A percentile compares a stretch with the other conserved stretches of the same genome.
Conservation (phyloP, 129 eudicot species). For the Flaveria brownii region DNA sequence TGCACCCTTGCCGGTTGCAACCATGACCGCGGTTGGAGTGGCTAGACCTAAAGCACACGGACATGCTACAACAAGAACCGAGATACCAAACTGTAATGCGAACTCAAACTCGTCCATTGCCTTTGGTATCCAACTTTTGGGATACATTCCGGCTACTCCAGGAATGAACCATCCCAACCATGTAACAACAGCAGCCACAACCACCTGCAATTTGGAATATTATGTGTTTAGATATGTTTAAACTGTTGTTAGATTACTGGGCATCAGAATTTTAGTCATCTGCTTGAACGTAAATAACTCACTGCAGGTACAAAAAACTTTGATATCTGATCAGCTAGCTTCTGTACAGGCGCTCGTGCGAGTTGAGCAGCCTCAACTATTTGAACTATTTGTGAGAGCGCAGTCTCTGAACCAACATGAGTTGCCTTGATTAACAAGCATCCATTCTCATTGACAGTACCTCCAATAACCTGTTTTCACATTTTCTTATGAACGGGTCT, state of each 20-base stretch:
- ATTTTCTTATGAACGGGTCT: no score
- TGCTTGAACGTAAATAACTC: slow-evolving; percentile 35
- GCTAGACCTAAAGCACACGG: slow-evolving; percentile 99
- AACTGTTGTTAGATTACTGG: neutral
- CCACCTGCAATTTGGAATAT: slow-evolving; percentile 52
- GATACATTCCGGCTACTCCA: slow-evolving; percentile 76
- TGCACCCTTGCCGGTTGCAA: slow-evolving; percentile 99
- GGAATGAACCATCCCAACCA: slow-evolving; percentile 90
- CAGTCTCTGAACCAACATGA: slow-evolving; percentile 92
- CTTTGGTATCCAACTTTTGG: slow-evolving; percentile 85
- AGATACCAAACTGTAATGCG: slow-evolving; percentile 87
- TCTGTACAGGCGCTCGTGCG: slow-evolving; percentile 98
- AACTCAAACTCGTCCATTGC: slow-evolving; percentile 94
- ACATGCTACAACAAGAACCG: slow-evolving; percentile 98
- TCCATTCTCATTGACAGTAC: slow-evolving; percentile 97
- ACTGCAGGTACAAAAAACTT: slow-evolving; percentile 84
- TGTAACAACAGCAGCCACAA: slow-evolving; percentile 66
- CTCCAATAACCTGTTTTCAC: slow-evolving; percentile 79
- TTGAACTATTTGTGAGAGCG: slow-evolving; percentile 96
- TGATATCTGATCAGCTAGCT: slow-evolving; percentile 87
- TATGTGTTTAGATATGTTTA: neutral
- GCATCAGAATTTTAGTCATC: slow-evolving; percentile 3
- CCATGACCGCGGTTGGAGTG: slow-evolving; percentile 98
- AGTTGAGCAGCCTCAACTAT: slow-evolving; percentile 99
- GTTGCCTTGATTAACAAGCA: slow-evolving; percentile 81